Base-by-base conservation (phyloP, 306 rosid genomes). In the Rosa rugosa region DNA sequence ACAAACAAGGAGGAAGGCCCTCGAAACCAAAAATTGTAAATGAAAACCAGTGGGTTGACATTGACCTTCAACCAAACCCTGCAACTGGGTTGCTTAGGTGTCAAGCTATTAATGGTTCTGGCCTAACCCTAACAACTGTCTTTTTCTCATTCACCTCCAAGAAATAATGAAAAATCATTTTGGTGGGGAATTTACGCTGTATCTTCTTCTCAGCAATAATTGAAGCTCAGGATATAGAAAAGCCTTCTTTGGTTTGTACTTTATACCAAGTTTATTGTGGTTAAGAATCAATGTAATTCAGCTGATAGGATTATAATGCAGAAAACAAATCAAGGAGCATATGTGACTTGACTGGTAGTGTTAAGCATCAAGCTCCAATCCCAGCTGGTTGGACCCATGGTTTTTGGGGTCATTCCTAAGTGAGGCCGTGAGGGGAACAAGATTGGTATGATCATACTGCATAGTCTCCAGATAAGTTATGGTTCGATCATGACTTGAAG, bases 21-120 rank as follows among this genome's bases (percentile, higher is more conserved):
- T 12, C 11, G 2, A 62, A 54, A 4, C 25, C 23, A 25, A 44
- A 75, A n/a, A 59, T 8, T 45, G 38, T 23, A 4, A 42, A 74
- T 59, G 65, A 34, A 74, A 57, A 60, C 38, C 31, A 62, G 13
- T 17, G 79, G 59, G 31, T 60, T 25, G 79, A 75, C 59, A 46
- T 60, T 20, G 46, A 62, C n/a, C 57, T 41, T 22, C 45, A 12
- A 62, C 71, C 71, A 45, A 62, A 51, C 54, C 45, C 11, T 8
- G 57, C 59, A 75, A 17, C 71, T 75, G 4, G n/a, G 46, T 36
- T 75, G 41, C 71, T 75, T 44, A 27, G 5, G 27, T 44, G 70
- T 44, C 36, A 44, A 27, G 44, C 20, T 36, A 75, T 18, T 27
- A 75, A 23, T 60, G 70, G 70, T 41, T 41, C 5, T 57, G 54